A percentile compares a stretch with the other conserved stretches of the same genome.
phyloP scores from a whole-genome alignment of 2,329 filamentous ascomycete species.

The Onygena corvina region DNA sequence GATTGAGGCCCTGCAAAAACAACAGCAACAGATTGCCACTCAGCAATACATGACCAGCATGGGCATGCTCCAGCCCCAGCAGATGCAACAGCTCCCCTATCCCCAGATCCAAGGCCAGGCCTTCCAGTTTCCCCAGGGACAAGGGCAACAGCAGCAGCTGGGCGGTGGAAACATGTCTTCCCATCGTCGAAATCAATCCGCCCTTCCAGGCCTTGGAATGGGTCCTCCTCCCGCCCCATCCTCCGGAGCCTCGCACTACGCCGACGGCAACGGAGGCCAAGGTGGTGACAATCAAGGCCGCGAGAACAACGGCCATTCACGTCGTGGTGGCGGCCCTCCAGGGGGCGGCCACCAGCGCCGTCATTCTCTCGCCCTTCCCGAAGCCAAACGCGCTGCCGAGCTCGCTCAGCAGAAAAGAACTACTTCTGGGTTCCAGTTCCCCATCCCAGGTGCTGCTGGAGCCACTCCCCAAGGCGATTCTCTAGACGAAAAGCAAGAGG shows the following conservation, averaged over 20 bases:
- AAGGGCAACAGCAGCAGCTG: constrained; percentile 46
- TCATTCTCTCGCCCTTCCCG: constrained; percentile 85
- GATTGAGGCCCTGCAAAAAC: constrained; percentile 87
- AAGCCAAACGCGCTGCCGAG: constrained; percentile 96
- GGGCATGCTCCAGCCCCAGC: constrained; percentile 77
- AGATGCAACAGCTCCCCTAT: constrained; percentile 61
- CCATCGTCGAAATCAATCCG: constrained; percentile 97
- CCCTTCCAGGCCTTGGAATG: constrained; percentile 83
- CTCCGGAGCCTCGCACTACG: constrained; percentile 53
- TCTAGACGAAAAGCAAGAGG: constrained; percentile 36
- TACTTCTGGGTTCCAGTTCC: constrained; percentile 89
- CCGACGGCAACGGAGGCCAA: constrained; percentile 32
- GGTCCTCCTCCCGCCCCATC: constrained; percentile 87
- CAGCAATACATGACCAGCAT: constrained; percentile 44
- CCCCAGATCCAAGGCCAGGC: constrained; percentile 56
- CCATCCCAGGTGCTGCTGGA: constrained; percentile 56
- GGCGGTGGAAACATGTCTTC: constrained; percentile 59
- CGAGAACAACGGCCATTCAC: constrained; percentile 57
- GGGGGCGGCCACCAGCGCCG: constrained; percentile 75
- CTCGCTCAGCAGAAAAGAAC: constrained; percentile 93
- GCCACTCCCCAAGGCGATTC: constrained; percentile 43
- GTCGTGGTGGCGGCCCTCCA: constrained; percentile 58
- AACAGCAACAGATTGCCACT: constrained; percentile 93
- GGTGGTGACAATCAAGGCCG: constrained; percentile 48
- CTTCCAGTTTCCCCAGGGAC: constrained; percentile 80